A percentile compares a stretch with the other conserved stretches of the same genome.
Conservation (phyloP, 2,329 filamentous ascomycete species). For the Calonectria naviculata region DNA sequence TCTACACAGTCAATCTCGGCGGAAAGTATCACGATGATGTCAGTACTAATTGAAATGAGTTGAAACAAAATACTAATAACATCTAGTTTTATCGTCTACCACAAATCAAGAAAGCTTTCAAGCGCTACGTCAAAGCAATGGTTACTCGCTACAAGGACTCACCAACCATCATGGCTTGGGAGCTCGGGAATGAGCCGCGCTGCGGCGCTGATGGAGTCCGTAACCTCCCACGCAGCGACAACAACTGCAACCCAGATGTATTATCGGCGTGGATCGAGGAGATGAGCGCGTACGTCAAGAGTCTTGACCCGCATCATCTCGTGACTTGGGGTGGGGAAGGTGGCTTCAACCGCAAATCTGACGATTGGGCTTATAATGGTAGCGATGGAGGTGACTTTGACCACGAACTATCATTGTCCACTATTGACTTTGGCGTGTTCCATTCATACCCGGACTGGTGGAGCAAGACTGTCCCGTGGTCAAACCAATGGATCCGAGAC, state of each 20-base stretch:
- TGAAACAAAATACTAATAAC: not conserved
- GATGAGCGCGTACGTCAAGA: slow-evolving; percentile 71
- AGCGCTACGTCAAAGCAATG: slow-evolving; percentile 69
- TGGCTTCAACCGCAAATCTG: slow-evolving; percentile 59
- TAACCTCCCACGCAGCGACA: slow-evolving; percentile 46
- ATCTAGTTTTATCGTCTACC: slow-evolving; percentile 60
- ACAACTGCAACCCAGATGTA: slow-evolving; percentile 67
- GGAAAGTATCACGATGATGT: slow-evolving; percentile 56
- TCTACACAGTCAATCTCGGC: slow-evolving; percentile 66
- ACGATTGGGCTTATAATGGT: slow-evolving; percentile 59
- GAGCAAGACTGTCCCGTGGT: slow-evolving; percentile 63
- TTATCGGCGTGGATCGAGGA: slow-evolving; percentile 68
- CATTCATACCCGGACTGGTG: slow-evolving; percentile 69
- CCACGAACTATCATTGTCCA: slow-evolving; percentile 54
- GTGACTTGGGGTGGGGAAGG: slow-evolving; percentile 71
- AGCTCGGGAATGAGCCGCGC: slow-evolving; percentile 71
- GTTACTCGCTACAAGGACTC: slow-evolving; percentile 70
- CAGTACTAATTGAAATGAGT: not conserved
- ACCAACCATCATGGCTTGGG: slow-evolving; percentile 73
- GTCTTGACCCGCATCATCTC: slow-evolving; percentile 69
- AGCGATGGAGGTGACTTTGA: slow-evolving; percentile 66
- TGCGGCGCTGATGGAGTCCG: slow-evolving; percentile 58
- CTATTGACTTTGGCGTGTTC: slow-evolving; percentile 65
- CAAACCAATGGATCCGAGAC: slow-evolving; percentile 65
- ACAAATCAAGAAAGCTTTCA: slow-evolving; percentile 62